Percentiles rank a stretch among this genome's conserved stretches.
Evolutionary conservation across 176 grass and related monocot genomes (phyloP).

Genomic region (Musa troglodytarum): DNA sequence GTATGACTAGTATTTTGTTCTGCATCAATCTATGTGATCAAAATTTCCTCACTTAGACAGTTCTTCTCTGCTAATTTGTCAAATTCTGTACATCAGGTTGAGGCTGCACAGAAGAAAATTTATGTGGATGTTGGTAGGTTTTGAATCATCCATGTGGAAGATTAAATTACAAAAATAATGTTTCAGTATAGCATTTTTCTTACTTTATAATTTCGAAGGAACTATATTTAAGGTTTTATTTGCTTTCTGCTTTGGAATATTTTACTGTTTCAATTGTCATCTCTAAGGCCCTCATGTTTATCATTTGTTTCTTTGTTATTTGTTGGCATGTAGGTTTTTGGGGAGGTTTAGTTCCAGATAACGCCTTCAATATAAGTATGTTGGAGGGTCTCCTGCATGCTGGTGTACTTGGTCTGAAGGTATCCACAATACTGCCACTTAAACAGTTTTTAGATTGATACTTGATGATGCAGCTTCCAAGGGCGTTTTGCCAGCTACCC

Average conservation of each 20-base stretch:
- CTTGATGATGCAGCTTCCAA: neutral
- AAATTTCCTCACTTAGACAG: neutral
- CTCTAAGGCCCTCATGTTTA: neutral
- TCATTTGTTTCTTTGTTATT: neutral
- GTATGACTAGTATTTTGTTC: neutral
- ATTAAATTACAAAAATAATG: neutral
- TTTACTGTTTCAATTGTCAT: neutral
- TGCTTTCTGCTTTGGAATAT: neutral
- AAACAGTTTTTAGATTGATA: neutral
- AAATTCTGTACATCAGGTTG: conserved; percentile 42
- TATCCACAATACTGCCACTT: conserved; percentile 18
- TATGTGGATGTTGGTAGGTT: conserved; percentile 85
- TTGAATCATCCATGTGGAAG: conserved; percentile 1
- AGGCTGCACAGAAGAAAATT: conserved; percentile 59
- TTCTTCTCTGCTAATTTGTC: neutral
- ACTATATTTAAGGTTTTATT: neutral
- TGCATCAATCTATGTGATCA: neutral
- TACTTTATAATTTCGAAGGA: neutral
- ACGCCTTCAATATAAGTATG: conserved; percentile 61
- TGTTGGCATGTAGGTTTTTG: conserved; percentile 55
- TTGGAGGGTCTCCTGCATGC: conserved; percentile 62
- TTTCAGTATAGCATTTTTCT: neutral
- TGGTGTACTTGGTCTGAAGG: conserved; percentile 89
- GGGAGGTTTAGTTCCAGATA: conserved; percentile 98
- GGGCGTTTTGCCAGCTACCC: no score